phyloP scores from a whole-genome alignment of 352 stramenopile genomes.

The Phytopythium boreale region DNA sequence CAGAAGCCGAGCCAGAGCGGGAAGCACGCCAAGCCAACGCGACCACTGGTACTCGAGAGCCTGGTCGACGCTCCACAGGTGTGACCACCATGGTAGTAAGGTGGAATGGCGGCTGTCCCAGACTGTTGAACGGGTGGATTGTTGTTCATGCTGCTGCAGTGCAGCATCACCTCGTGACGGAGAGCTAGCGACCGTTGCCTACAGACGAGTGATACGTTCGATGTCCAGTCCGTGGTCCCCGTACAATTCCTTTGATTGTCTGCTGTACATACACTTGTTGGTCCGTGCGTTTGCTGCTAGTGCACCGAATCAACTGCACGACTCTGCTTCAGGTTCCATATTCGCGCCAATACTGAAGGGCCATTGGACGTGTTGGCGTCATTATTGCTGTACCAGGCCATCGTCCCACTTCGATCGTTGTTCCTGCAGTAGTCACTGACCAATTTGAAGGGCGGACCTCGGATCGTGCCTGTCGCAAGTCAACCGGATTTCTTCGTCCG shows the following conservation, averaged over 20 bases:
- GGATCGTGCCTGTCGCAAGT: not conserved
- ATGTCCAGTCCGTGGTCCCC: not conserved
- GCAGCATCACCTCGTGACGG: not conserved
- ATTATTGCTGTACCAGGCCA: no score
- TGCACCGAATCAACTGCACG: not conserved
- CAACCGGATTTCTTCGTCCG: not conserved
- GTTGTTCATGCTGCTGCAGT: not conserved
- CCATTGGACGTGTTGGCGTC: not conserved
- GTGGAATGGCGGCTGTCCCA: not conserved
- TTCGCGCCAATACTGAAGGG: not conserved
- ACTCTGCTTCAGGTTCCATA: not conserved
- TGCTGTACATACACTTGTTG: not conserved
- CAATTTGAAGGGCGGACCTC: not conserved
- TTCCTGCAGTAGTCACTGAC: no score
- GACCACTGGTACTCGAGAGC: slow-evolving; percentile 59
- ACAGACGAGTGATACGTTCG: not conserved
- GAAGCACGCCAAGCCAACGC: slow-evolving; percentile 44
- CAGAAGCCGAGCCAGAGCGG: slow-evolving; percentile 40
- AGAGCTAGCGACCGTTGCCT: not conserved
- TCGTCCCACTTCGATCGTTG: not conserved
- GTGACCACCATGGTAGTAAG: not conserved
- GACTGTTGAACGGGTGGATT: not conserved
- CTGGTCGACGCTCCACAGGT: slow-evolving; percentile 39
- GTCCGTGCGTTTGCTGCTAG: not conserved
- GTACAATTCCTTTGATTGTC: not conserved